A percentile compares a stretch with the other conserved stretches of the same genome.
phyloP scores from a whole-genome alignment of 192 early-diverging fungal species.

The Backusella psychrophila region DNA sequence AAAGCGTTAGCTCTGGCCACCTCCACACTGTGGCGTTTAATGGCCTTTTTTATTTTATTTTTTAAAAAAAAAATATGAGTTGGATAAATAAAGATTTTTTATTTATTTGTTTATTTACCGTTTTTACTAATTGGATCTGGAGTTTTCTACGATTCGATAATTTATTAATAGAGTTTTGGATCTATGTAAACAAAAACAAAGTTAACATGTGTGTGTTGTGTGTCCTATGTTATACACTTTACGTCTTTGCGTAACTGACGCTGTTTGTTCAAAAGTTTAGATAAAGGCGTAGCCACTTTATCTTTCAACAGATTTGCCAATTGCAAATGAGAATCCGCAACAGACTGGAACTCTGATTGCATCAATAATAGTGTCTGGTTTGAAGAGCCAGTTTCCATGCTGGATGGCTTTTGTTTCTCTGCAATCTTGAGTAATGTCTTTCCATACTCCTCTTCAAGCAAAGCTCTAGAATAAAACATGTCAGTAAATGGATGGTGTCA shows the following conservation, averaged over 20 bases:
- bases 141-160: background rate
- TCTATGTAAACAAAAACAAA: background rate
- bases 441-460: slow-evolving; percentile 13
- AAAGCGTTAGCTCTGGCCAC: slow-evolving; percentile 1
- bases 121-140: slow-evolving; percentile 1
- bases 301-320: background rate
- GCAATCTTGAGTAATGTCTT: slow-evolving; percentile 10
- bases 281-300: slow-evolving; percentile 3
- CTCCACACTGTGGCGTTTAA: background rate
- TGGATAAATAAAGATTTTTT: background rate
- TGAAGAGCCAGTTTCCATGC: background rate
- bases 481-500: too few relatives aligned
- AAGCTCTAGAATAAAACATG: slow-evolving; percentile 4
- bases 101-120: background rate
- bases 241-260: background rate
- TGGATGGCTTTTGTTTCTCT: background rate
- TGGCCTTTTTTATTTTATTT: background rate
- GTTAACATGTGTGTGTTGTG: background rate
- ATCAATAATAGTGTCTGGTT: background rate
- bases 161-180: slow-evolving; percentile 5
- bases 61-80: too few relatives aligned
- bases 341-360: background rate
- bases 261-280: slow-evolving; percentile 3
- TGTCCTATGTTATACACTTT: background rate
- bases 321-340: slow-evolving; percentile 6